phyloP scores from a whole-genome alignment of 805 yeast genomes.

The Ogataea angusta region DNA sequence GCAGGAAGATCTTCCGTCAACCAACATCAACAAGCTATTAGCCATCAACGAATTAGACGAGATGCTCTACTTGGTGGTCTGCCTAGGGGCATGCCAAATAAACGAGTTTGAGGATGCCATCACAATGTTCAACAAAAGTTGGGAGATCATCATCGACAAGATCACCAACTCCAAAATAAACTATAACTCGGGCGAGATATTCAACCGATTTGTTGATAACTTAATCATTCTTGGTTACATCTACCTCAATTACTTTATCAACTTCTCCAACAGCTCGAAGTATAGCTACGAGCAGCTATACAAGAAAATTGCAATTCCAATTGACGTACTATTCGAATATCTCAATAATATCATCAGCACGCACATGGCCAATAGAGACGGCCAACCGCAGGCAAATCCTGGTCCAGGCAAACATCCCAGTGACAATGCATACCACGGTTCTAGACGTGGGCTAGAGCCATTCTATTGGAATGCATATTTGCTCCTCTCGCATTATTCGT shows the following conservation, averaged over 20 bases:
- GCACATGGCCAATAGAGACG: constrained; percentile 36
- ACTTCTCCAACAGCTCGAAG: constrained; percentile 20
- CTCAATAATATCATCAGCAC: constrained; percentile 45
- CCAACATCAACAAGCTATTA: constrained; percentile 23
- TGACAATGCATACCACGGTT: no score
- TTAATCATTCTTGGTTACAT: constrained; percentile 43
- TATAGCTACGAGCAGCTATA: constrained; percentile 11
- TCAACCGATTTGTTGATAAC: constrained; percentile 41
- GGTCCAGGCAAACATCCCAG: background rate
- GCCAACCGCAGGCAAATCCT: background rate
- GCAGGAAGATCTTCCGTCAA: constrained; percentile 20
- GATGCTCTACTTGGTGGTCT: constrained; percentile 41
- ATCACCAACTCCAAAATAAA: constrained; percentile 28
- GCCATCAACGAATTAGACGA: constrained; percentile 34
- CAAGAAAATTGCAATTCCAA: constrained; percentile 32
- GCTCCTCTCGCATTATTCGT: constrained; percentile 42
- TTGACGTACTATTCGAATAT: constrained; percentile 46
- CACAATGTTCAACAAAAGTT: constrained; percentile 40
- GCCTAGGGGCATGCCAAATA: constrained; percentile 43
- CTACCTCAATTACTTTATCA: constrained; percentile 38
- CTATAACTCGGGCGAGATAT: constrained; percentile 29
- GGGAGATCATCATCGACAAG: constrained; percentile 37
- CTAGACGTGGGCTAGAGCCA: constrained; percentile 18
- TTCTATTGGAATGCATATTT: constrained; percentile 48
- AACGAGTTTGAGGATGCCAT: constrained; percentile 35